Base-by-base conservation (phyloP, 2,329 filamentous ascomycete genomes). In the Orbilia javanica region DNA sequence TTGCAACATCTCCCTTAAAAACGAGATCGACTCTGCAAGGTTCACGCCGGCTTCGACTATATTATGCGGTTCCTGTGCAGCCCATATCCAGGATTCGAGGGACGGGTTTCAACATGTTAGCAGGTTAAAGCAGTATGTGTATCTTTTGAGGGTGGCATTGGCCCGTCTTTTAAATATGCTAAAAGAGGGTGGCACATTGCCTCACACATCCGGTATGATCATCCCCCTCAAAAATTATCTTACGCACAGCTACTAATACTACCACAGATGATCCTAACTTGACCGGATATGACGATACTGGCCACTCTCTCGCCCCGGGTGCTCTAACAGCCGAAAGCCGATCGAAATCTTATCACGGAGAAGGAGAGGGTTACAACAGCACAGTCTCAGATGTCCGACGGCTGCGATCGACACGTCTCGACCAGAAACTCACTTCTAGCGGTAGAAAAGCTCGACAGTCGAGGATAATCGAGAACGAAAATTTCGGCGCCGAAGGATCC, bases 341-440 rank as follows among this genome's bases (percentile, higher is more conserved):
- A 69, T 94, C 93, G 18, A 93, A 91, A 81, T 93, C 91, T 1
- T 91, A 91, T 83, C 89, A 89, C 52, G 91, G 90, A 25, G 88
- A 89, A 57, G 79, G 84, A 87, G 73, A 86, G 85, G 69, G 90
- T 29, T 96, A 98, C 83, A 95, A 98, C 85, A 96, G 94, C 85
- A 97, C 95, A 55, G 90, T 99, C 81, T 96, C 96, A 80, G 96
- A 99, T 84, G 96, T 99, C 83, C 91, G 94, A 82, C 89, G 96
- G 79, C 85, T 99, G 75, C 90, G 95, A 80, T 98, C 96, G 79
- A 98, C 95, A 22, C 91, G 96, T 31, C 91, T 98, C 83, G 95
- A 99, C 82, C 95, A 96, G 83, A 93, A 97, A 82, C 86, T 99
- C 50, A 98, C 95, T 39, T 96, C 93, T 22, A 97, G 94, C 63